These are phyloP conservation scores for Daedalea quercina DNA, from an alignment of 768 basidiomycete genomes.

Conservation along the genomic window DNA sequence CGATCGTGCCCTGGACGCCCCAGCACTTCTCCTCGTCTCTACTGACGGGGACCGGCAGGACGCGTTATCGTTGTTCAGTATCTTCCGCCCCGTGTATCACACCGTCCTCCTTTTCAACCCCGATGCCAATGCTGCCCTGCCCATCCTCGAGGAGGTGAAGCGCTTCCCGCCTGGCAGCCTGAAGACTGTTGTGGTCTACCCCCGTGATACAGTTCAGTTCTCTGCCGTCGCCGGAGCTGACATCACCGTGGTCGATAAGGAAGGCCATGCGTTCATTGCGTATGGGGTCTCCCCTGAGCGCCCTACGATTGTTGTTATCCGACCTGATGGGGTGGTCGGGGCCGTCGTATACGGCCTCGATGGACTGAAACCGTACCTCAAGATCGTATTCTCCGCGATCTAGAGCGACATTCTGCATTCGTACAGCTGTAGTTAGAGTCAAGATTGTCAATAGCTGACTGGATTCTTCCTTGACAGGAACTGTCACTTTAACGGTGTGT, in stretches of 20 bases:
- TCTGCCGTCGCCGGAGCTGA: background rate
- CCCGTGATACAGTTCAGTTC: background rate
- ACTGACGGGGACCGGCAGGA: background rate
- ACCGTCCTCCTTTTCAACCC: slow-evolving; percentile 3
- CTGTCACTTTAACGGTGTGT: too few species aligned
- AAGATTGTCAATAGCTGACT: too few species aligned
- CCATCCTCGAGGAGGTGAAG: background rate
- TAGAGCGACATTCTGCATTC: background rate
- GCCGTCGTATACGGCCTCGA: background rate
- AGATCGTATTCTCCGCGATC: background rate
- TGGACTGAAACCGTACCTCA: background rate
- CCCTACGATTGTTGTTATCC: background rate
- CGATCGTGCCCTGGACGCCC: slow-evolving; percentile 40
- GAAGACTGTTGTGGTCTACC: background rate
- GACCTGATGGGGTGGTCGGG: slow-evolving; percentile 5
- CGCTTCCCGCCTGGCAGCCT: background rate
- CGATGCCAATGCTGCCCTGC: background rate
- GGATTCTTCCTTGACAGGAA: too few species aligned
- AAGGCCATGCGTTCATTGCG: slow-evolving; percentile 6
- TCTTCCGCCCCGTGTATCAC: slow-evolving; percentile 4
- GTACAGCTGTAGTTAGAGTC: too few species aligned
- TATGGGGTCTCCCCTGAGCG: background rate
- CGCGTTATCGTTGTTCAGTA: slow-evolving; percentile 2
- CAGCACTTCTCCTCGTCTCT: slow-evolving; percentile 18
- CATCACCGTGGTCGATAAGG: background rate